phyloP scores from a whole-genome alignment of 768 basidiomycete species.

The Collybia sp. region DNA sequence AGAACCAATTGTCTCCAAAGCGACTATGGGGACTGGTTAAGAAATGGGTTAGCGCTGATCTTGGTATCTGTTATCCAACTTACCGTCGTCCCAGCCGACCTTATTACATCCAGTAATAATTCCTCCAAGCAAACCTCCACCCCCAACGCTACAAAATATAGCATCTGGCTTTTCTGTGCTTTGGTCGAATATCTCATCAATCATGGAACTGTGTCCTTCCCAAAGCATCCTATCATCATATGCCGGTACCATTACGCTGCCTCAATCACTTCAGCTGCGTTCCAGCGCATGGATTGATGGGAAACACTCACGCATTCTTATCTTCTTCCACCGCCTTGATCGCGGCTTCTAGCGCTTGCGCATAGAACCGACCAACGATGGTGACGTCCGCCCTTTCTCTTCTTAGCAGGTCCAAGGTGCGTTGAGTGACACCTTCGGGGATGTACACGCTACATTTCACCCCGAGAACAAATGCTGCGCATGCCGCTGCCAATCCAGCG shows the following conservation, averaged over 20 bases:
- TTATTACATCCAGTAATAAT: slow-evolving; percentile 61
- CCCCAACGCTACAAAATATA: slow-evolving; percentile 76
- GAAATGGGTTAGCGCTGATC: slow-evolving; percentile 1
- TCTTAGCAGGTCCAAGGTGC: slow-evolving; percentile 45
- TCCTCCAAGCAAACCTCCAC: slow-evolving; percentile 68
- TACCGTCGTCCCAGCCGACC: slow-evolving; percentile 69
- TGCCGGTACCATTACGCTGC: slow-evolving; percentile 63
- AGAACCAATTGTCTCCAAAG: slow-evolving; percentile 67
- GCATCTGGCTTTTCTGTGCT: slow-evolving; percentile 56
- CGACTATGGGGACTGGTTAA: slow-evolving; percentile 60
- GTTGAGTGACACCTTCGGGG: slow-evolving; percentile 45
- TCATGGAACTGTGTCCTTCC: slow-evolving; percentile 76
- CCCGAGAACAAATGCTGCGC: slow-evolving; percentile 48
- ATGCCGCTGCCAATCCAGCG: slow-evolving; percentile 70
- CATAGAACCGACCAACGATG: slow-evolving; percentile 53
- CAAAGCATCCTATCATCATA: slow-evolving; percentile 68
- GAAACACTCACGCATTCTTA: slow-evolving; percentile 44
- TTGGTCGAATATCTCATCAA: slow-evolving; percentile 56
- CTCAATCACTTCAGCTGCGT: neutral
- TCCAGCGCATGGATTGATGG: neutral
- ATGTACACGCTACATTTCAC: slow-evolving; percentile 67
- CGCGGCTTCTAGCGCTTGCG: slow-evolving; percentile 53
- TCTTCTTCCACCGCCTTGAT: slow-evolving; percentile 37
- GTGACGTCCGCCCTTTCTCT: slow-evolving; percentile 53
- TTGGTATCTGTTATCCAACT: slow-evolving; percentile 8